Percentiles rank a stretch among this genome's conserved stretches.
Conservation (phyloP, 192 early-diverging fungal genomes). For the Mortierella hygrophila region DNA sequence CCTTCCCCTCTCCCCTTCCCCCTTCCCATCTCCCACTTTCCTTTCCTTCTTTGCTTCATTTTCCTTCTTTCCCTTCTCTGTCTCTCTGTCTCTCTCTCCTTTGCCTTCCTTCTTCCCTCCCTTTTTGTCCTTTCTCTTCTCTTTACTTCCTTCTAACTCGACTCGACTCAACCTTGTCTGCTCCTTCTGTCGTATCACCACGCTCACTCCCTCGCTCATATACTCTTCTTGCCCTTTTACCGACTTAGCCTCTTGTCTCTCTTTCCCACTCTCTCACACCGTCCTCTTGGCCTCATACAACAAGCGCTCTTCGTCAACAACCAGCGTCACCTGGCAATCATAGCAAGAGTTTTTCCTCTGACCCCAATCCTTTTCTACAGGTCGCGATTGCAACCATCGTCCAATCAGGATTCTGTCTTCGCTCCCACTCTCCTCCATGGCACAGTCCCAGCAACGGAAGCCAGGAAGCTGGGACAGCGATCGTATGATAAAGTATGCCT, state of each 20-base stretch:
- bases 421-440: constrained; percentile 44
- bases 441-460: constrained; percentile 57
- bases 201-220: no score
- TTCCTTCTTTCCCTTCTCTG: not conserved
- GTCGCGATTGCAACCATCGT: constrained; percentile 9
- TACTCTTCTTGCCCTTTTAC: no score
- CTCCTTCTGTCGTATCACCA: no score
- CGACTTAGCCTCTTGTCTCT: no score
- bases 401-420: constrained; percentile 38
- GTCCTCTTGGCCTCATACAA: no score
- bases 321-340: not conserved
- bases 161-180: not conserved
- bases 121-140: not conserved
- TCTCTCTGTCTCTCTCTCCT: not conserved
- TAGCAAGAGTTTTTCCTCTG: not conserved
- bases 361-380: not conserved
- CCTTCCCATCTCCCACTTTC: not conserved
- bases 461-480: constrained; percentile 55
- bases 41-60: constrained; percentile 4
- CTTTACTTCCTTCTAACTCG: not conserved
- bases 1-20: not conserved
- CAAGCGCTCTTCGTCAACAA: not conserved
- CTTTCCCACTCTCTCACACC: no score
- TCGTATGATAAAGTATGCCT: constrained; percentile 55
- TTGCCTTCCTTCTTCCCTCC: not conserved